These are phyloP conservation scores for Berberis vulgaris DNA, from an alignment of 164 flowering plant genomes.

Conservation along the genomic window DNA sequence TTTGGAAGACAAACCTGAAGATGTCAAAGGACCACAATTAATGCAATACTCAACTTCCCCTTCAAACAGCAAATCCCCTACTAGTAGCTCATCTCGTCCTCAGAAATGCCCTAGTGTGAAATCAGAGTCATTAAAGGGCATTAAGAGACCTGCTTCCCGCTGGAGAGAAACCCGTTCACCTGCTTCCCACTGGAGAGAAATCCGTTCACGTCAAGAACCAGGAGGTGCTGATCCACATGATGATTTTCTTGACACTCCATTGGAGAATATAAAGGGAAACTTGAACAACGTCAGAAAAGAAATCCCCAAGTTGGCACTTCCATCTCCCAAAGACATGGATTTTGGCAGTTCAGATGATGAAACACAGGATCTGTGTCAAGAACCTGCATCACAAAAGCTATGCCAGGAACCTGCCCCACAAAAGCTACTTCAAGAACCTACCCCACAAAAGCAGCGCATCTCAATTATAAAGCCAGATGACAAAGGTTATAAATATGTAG, in stretches of 20 bases:
- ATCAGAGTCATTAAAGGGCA: conserved; percentile 30
- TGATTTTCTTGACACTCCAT: conserved; percentile 88
- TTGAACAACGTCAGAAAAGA: conserved; percentile 33
- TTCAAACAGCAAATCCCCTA: conserved; percentile 15
- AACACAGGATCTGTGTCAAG: conserved; percentile 39
- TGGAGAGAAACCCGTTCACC: conserved; percentile 74
- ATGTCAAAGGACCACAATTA: conserved; percentile 17
- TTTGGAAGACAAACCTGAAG: conserved; percentile 15
- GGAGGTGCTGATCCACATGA: conserved; percentile 81
- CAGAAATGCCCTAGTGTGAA: conserved; percentile 22
- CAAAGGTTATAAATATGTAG: conserved; percentile 58
- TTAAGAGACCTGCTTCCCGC: conserved; percentile 41
- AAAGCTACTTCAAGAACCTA: conserved; percentile 16
- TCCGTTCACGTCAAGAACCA: conserved; percentile 49
- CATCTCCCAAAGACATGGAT: conserved; percentile 22
- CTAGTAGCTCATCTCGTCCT: conserved; percentile 19
- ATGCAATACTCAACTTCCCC: conserved; percentile 20
- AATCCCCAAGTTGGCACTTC: conserved; percentile 21
- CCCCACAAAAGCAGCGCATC: conserved; percentile 23
- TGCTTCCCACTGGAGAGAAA: conserved; percentile 66
- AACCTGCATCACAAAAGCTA: conserved; percentile 11
- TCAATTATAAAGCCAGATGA: conserved; percentile 22
- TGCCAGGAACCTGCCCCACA: conserved; percentile 14
- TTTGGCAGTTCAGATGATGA: conserved; percentile 59
- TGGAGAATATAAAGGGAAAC: conserved; percentile 54